A percentile compares a stretch with the other conserved stretches of the same genome.
Evolutionary conservation across 2,329 filamentous ascomycete genomes (phyloP).

Genomic region (Pleomassaria siparia): DNA sequence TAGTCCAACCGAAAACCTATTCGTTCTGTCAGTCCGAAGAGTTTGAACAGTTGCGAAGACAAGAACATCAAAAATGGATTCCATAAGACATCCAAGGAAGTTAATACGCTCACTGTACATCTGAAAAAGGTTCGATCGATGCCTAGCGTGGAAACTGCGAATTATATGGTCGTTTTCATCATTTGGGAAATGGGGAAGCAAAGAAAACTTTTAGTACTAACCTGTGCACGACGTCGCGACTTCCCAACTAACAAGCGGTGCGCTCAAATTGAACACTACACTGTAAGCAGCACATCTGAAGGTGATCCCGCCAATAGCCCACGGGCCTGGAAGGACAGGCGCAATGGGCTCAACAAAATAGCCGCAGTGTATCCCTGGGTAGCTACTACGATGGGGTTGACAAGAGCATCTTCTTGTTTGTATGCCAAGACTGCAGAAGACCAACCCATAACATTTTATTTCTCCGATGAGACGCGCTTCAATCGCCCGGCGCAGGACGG

Average conservation of each 20-base stretch:
- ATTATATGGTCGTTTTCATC: conserved; percentile 73
- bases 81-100: conserved; percentile 79
- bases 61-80: conserved; percentile 7
- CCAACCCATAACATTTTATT: no score
- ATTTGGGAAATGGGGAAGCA: conserved; percentile 42
- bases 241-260: background rate
- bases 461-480: no score
- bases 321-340: no score
- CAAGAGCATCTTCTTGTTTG: no score
- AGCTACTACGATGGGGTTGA: no score
- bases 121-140: conserved; percentile 64
- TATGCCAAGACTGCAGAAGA: no score
- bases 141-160: conserved; percentile 89
- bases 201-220: conserved; percentile 29
- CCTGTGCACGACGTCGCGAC: conserved; percentile 22
- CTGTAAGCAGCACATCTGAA: no score
- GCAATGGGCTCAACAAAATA: no score
- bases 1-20: background rate
- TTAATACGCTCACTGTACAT: conserved; percentile 65
- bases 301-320: no score
- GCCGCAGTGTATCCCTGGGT: no score
- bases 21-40: background rate
- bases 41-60: conserved; percentile 3
- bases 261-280: background rate
- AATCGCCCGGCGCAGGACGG: no score